These are phyloP conservation scores for Thelonectria olida DNA, from an alignment of 2,329 filamentous ascomycete genomes.

Conservation along the genomic window DNA sequence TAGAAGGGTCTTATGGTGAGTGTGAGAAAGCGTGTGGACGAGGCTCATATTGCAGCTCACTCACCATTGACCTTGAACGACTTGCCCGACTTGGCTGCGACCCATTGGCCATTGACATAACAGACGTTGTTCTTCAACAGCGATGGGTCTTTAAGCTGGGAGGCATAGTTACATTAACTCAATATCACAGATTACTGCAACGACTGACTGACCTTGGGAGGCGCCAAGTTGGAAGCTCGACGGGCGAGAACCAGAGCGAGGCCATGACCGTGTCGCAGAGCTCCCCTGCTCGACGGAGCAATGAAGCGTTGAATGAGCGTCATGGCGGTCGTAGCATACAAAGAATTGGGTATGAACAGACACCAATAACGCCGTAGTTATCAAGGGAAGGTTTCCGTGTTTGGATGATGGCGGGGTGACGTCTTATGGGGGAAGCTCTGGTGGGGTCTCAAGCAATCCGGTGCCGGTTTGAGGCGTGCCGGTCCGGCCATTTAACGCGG, in stretches of 20 bases:
- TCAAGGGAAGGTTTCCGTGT: constrained; percentile 12
- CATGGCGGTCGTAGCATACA: constrained; percentile 41
- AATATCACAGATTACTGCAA: not conserved
- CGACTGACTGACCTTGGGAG: constrained; percentile 48
- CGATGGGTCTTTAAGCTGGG: constrained; percentile 78
- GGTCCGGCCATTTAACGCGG: constrained; percentile 15
- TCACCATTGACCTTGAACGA: constrained; percentile 86
- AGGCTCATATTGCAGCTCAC: constrained; percentile 13
- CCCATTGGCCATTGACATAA: constrained; percentile 95
- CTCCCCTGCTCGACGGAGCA: constrained; percentile 39
- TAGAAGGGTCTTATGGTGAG: constrained; percentile 74
- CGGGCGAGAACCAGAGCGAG: constrained; percentile 42
- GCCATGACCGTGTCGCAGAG: constrained; percentile 43
- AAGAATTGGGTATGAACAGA: too few relatives aligned
- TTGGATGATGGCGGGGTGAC: constrained; percentile 37
- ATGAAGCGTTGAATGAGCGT: constrained; percentile 44
- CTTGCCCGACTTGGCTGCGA: constrained; percentile 84
- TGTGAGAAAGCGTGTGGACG: constrained; percentile 11
- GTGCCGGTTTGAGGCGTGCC: constrained; percentile 31
- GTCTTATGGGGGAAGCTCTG: constrained; percentile 31
- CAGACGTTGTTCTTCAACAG: constrained; percentile 84
- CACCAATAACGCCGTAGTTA: too few relatives aligned
- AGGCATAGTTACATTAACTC: not conserved
- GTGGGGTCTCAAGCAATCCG: constrained; percentile 32
- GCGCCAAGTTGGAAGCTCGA: constrained; percentile 58